Conservation (phyloP, 371 early-diverging fungal genomes). For the Chytridiales sp. region DNA sequence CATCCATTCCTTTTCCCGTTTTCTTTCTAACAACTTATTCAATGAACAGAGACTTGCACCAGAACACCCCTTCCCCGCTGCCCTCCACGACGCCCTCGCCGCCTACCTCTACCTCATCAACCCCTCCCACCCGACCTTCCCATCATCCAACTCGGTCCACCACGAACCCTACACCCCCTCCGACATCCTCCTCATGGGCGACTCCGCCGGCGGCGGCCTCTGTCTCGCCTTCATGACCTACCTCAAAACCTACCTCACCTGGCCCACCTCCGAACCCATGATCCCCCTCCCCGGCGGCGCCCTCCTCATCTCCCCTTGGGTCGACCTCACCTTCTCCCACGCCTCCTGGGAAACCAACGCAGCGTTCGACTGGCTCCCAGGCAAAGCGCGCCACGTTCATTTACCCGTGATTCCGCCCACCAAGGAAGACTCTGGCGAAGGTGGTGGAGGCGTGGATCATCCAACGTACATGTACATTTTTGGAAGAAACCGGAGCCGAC, state of each 20-base stretch:
- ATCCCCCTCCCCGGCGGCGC: slow-evolving; percentile 35
- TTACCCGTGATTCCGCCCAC: slow-evolving; percentile 24
- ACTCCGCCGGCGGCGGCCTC: slow-evolving; percentile 65
- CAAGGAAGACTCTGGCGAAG: slow-evolving; percentile 8
- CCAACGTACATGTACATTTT: slow-evolving; percentile 40
- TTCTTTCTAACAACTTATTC: no score
- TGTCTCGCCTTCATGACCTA: slow-evolving; percentile 44
- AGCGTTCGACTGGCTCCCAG: slow-evolving; percentile 39
- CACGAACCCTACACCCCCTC: slow-evolving; percentile 33
- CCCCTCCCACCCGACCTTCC: slow-evolving; percentile 37
- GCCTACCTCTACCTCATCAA: slow-evolving; percentile 38
- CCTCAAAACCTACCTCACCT: slow-evolving; percentile 36
- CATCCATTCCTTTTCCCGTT: no score
- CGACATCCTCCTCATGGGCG: slow-evolving; percentile 54
- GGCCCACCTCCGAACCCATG: slow-evolving; percentile 15
- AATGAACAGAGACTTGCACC: slow-evolving; percentile 44
- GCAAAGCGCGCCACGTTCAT: slow-evolving; percentile 29
- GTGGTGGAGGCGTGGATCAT: slow-evolving; percentile 13
- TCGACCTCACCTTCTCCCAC: slow-evolving; percentile 39
- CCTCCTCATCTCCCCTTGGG: slow-evolving; percentile 44
- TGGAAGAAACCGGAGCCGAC: slow-evolving; percentile 25
- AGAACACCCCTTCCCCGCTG: slow-evolving; percentile 46
- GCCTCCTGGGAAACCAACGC: slow-evolving; percentile 36
- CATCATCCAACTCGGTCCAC: slow-evolving; percentile 15
- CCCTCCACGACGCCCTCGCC: slow-evolving; percentile 46